phyloP scores from a whole-genome alignment of 768 basidiomycete genomes.

The Kwoniella sp. region DNA sequence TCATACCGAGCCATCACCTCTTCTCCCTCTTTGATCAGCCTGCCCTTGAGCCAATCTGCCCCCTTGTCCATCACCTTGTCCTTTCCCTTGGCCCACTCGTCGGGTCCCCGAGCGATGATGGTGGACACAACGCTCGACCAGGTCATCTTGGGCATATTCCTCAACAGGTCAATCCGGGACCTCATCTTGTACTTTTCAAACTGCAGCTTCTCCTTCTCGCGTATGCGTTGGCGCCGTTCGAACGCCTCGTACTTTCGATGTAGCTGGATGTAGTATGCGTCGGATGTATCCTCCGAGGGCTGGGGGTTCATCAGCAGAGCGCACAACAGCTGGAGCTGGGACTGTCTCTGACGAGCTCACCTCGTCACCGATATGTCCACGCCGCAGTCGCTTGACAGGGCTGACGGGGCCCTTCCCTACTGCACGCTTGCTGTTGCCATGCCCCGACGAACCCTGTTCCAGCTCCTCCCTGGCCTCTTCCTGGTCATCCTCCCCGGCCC shows the following conservation, averaged over 20 bases:
- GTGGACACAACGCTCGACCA: slow-evolving; percentile 30
- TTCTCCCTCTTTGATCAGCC: slow-evolving; percentile 31
- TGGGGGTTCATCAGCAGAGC: slow-evolving; percentile 38
- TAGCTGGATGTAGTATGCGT: slow-evolving; percentile 72
- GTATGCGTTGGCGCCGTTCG: slow-evolving; percentile 75
- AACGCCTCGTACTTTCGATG: slow-evolving; percentile 82
- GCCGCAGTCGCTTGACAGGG: slow-evolving; percentile 56
- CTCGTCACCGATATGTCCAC: slow-evolving; percentile 57
- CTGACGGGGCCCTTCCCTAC: slow-evolving; percentile 49
- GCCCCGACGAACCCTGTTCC: not conserved
- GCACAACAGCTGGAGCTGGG: not conserved
- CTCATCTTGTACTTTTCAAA: slow-evolving; percentile 88
- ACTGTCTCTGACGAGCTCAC: slow-evolving; percentile 54
- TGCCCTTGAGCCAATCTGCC: slow-evolving; percentile 29
- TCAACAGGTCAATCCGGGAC: slow-evolving; percentile 78
- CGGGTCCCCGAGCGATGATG: slow-evolving; percentile 16
- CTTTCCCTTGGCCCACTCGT: slow-evolving; percentile 23
- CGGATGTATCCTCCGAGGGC: slow-evolving; percentile 66
- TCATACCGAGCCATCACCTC: slow-evolving; percentile 38
- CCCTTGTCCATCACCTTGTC: slow-evolving; percentile 29
- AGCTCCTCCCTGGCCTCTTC: slow-evolving; percentile 29
- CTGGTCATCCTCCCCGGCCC: slow-evolving; percentile 22
- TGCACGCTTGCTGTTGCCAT: not conserved
- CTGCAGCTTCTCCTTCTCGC: slow-evolving; percentile 87
- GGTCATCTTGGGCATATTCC: slow-evolving; percentile 55